phyloP scores from a whole-genome alignment of 768 basidiomycete genomes.

The Kwoniella dejecticola region DNA sequence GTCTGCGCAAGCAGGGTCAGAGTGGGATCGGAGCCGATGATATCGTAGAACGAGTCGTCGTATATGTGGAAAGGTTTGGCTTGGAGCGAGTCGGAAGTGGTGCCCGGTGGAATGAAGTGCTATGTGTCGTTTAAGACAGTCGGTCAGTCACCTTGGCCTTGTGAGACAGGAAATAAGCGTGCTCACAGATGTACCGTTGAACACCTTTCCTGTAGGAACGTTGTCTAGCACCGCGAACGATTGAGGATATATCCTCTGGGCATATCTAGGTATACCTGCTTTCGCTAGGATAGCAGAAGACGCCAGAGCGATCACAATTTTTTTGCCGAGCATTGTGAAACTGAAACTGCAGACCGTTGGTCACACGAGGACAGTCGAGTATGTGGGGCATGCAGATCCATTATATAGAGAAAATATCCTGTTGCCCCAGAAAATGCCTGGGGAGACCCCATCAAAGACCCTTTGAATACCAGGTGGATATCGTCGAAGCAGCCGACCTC shows the following conservation, averaged over 20 bases:
- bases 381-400: too few species aligned
- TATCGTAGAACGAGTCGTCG: slow-evolving; percentile 62
- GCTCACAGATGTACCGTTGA: slow-evolving; percentile 37
- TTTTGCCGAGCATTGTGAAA: neutral
- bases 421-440: neutral
- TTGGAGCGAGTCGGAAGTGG: slow-evolving; percentile 60
- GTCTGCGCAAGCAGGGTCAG: slow-evolving; percentile 66
- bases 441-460: neutral
- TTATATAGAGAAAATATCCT: too few species aligned
- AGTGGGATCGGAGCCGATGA: slow-evolving; percentile 65
- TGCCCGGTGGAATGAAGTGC: slow-evolving; percentile 64
- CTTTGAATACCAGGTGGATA: too few species aligned
- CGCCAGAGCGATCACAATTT: neutral
- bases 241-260: slow-evolving; percentile 34
- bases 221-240: slow-evolving; percentile 31
- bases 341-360: too few species aligned
- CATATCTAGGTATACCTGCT: slow-evolving; percentile 20
- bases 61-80: slow-evolving; percentile 61
- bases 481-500: neutral
- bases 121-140: neutral
- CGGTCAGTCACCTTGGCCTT: neutral
- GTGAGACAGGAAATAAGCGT: neutral
- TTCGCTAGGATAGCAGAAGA: neutral
- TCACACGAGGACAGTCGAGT: too few species aligned
- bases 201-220: slow-evolving; percentile 28